Conservation (phyloP, 2,329 filamentous ascomycete species). For the Curvularia hawaiiensis region DNA sequence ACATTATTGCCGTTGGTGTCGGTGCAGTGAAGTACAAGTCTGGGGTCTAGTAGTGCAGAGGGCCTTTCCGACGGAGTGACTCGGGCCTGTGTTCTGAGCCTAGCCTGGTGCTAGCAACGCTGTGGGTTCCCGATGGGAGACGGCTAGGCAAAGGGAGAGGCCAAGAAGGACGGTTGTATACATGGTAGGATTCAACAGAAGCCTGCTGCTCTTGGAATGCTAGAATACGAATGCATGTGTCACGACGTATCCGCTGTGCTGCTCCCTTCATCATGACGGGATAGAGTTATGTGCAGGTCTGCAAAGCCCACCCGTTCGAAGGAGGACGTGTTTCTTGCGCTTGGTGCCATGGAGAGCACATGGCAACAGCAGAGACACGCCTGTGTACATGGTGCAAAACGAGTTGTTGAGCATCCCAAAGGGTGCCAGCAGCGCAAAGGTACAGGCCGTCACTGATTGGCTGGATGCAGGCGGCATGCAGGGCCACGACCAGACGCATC, state of each 20-base stretch:
- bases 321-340: background rate
- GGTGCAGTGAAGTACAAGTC: background rate
- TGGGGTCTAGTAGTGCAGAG: background rate
- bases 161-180: background rate
- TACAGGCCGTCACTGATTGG: background rate
- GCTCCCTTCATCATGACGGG: background rate
- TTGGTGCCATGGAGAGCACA: background rate
- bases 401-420: background rate
- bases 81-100: background rate
- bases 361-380: background rate
- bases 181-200: background rate
- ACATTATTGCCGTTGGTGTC: background rate
- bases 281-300: background rate
- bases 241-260: background rate
- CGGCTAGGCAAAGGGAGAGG: background rate
- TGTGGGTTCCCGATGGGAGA: background rate
- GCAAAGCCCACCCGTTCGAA: background rate
- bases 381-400: background rate
- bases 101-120: background rate
- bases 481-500: constrained; percentile 1
- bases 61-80: background rate
- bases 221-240: background rate
- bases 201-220: background rate
- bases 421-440: background rate
- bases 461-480: constrained; percentile 1